phyloP scores from a whole-genome alignment of 495 filamentous ascomycete species.

The Lasiosphaeris hirsuta region DNA sequence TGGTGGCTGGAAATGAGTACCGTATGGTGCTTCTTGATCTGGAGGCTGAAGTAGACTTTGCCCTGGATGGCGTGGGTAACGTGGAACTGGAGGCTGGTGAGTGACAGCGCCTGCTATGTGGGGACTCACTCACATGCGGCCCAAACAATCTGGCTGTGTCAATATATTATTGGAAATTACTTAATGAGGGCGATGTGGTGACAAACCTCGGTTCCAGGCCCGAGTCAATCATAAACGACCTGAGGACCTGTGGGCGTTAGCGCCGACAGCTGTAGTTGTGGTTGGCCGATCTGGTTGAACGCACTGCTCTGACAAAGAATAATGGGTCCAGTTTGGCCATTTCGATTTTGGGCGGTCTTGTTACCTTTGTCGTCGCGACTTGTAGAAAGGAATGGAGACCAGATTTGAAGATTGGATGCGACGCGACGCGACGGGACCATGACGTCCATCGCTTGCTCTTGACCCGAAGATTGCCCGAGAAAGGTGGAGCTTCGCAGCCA shows the following conservation, averaged over 20 bases:
- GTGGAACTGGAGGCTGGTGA: constrained; percentile 54
- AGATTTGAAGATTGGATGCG: background rate
- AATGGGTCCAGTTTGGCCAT: background rate
- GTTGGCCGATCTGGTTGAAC: background rate
- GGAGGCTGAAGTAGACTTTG: constrained; percentile 80
- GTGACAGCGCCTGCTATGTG: background rate
- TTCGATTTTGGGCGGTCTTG: constrained; percentile 32
- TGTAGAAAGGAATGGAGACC: too few species aligned
- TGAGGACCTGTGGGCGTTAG: constrained; percentile 57
- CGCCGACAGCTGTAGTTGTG: background rate
- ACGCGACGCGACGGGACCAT: background rate
- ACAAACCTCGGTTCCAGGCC: constrained; percentile 82
- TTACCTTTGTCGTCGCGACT: background rate
- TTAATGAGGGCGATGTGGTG: background rate
- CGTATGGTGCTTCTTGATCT: constrained; percentile 84
- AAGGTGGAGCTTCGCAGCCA: too few species aligned
- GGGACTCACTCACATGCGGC: constrained; percentile 33
- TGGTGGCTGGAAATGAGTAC: constrained; percentile 41
- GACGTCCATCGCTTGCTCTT: too few species aligned
- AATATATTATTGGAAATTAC: constrained; percentile 5
- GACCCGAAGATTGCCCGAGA: too few species aligned
- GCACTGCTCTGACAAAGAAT: constrained; percentile 42
- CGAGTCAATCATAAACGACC: constrained; percentile 78
- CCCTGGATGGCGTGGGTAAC: constrained; percentile 75
- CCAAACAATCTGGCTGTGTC: constrained; percentile 36